Percentiles rank a stretch among this genome's conserved stretches.
These are phyloP conservation scores for Skeletonema potamos DNA, from an alignment of 108 stramenopile genomes.

Conservation along the genomic window DNA sequence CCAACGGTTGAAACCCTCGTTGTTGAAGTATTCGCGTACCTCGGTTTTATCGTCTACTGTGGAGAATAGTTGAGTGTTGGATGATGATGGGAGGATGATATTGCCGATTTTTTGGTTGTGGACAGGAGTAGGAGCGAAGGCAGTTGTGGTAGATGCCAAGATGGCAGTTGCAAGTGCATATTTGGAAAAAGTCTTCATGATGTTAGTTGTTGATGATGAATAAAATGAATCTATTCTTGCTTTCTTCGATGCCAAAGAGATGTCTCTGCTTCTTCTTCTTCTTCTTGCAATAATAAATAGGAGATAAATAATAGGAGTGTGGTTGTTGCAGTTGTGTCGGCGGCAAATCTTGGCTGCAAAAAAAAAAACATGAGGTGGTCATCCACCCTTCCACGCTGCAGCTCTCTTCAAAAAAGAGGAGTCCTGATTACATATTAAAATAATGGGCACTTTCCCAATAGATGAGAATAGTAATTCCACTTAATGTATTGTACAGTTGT, in stretches of 20 bases:
- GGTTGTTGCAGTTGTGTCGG: constrained; percentile 4
- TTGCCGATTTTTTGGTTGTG: not conserved
- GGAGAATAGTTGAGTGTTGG: constrained; percentile 24
- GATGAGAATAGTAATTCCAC: too few species aligned
- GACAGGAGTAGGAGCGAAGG: constrained; percentile 6
- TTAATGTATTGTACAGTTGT: too few species aligned
- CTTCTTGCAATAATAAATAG: too few species aligned
- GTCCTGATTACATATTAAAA: too few species aligned
- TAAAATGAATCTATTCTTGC: too few species aligned
- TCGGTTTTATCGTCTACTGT: constrained; percentile 92
- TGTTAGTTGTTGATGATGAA: too few species aligned
- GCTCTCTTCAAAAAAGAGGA: not conserved
- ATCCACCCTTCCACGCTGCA: not conserved
- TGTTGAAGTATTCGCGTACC: constrained; percentile 97
- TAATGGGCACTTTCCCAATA: too few species aligned
- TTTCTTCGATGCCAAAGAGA: too few species aligned
- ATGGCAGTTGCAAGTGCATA: constrained; percentile 6
- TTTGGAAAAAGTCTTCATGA: constrained; percentile 10
- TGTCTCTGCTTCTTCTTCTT: too few species aligned
- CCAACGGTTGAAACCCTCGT: constrained; percentile 98
- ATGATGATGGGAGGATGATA: not conserved
- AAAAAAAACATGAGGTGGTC: constrained; percentile 1
- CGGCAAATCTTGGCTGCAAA: not conserved
- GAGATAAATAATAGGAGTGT: too few species aligned
- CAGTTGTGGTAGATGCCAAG: constrained; percentile 11